These are phyloP conservation scores for Yarrowia hollandica DNA, from an alignment of 805 yeast species.

Conservation along the genomic window DNA sequence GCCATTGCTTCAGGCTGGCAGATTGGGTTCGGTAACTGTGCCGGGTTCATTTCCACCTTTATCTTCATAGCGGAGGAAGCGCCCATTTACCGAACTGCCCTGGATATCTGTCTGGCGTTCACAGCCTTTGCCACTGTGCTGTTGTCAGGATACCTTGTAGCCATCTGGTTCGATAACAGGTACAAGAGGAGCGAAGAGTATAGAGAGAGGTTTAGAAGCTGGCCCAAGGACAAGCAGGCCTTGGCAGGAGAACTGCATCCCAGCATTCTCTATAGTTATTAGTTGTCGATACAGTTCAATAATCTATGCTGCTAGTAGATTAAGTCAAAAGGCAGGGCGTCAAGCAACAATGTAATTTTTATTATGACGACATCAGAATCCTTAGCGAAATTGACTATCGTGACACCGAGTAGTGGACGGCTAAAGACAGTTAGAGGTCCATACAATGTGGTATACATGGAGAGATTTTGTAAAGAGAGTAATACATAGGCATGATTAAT, in stretches of 20 bases:
- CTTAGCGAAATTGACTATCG: no score
- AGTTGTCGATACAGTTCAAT: no score
- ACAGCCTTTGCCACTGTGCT: slow-evolving; percentile 40
- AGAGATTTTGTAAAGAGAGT: no score
- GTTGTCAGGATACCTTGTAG: slow-evolving; percentile 40
- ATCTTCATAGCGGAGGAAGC: slow-evolving; percentile 56
- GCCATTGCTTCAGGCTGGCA: slow-evolving; percentile 60
- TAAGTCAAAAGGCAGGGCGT: no score
- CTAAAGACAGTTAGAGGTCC: no score
- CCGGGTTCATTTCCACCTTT: slow-evolving; percentile 65
- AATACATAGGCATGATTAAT: no score
- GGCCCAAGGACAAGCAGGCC: slow-evolving; percentile 32
- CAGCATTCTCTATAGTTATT: neutral
- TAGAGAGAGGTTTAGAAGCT: neutral
- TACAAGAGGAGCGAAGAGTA: slow-evolving; percentile 33
- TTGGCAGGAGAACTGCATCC: slow-evolving; percentile 42
- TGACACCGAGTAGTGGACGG: no score
- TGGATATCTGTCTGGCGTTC: slow-evolving; percentile 53
- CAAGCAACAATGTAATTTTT: no score
- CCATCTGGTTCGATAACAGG: slow-evolving; percentile 38
- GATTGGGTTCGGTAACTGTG: slow-evolving; percentile 72
- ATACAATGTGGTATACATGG: no score
- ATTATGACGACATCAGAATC: no score
- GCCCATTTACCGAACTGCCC: slow-evolving; percentile 59
- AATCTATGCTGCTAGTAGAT: no score